Percentiles rank a stretch among this genome's conserved stretches.
Conservation (phyloP, 352 stramenopile species). For the Phytophthora cactorum region DNA sequence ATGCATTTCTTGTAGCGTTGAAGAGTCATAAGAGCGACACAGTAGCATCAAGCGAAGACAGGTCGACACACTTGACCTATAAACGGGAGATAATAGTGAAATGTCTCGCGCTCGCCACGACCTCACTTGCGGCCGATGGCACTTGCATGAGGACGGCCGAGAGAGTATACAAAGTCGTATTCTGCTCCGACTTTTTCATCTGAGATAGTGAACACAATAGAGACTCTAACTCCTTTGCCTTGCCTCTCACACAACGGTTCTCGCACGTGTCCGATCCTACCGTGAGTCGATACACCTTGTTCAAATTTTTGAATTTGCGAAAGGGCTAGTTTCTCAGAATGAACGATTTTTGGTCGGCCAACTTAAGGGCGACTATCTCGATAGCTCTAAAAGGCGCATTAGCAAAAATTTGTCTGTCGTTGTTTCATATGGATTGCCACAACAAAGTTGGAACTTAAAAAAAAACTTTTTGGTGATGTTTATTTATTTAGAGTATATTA, state of each 20-base stretch:
- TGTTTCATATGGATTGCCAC: too few relatives aligned
- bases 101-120: slow-evolving; percentile 2
- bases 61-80: slow-evolving; percentile 4
- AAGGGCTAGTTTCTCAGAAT: too few relatives aligned
- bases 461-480: too few relatives aligned
- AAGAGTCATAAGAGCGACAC: neutral
- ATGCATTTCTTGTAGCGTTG: slow-evolving; percentile 16
- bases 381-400: too few relatives aligned
- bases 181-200: slow-evolving; percentile 5
- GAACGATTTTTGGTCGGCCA: too few relatives aligned
- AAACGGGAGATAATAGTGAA: slow-evolving; percentile 15
- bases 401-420: too few relatives aligned
- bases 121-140: neutral
- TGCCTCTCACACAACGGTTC: neutral
- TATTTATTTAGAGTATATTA: too few relatives aligned
- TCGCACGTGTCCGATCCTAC: too few relatives aligned
- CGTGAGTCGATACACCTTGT: too few relatives aligned
- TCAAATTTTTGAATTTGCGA: too few relatives aligned
- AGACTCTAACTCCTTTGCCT: slow-evolving; percentile 2
- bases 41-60: slow-evolving; percentile 10
- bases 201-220: slow-evolving; percentile 7
- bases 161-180: slow-evolving; percentile 6
- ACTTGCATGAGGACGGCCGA: slow-evolving; percentile 16
- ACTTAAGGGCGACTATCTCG: too few relatives aligned
- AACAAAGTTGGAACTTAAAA: too few relatives aligned